Conservation (phyloP, 139 green algal species). For the Spirogloea muscicola region DNA sequence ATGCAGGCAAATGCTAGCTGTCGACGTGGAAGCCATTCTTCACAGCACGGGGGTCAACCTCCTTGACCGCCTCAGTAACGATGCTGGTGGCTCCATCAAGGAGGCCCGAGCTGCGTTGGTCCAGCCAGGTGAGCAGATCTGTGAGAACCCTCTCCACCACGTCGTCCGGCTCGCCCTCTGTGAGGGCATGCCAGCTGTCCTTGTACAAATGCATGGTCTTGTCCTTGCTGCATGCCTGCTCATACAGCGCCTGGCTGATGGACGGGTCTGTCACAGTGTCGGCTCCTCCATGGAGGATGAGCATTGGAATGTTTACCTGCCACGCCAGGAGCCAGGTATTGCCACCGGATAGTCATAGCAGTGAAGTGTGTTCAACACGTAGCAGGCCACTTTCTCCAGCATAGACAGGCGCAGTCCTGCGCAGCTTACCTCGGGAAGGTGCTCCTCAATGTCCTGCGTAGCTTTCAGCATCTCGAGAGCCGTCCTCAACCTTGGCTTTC, state of each 20-base stretch:
- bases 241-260: conserved; percentile 23
- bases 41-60: too few species aligned
- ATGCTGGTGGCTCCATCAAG: too few species aligned
- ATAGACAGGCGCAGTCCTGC: not conserved
- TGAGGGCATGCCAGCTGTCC: conserved; percentile 30
- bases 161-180: conserved; percentile 25
- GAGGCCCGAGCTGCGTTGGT: too few species aligned
- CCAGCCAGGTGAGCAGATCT: conserved; percentile 35
- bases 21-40: too few species aligned
- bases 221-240: conserved; percentile 15
- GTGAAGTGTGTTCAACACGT: conserved; percentile 1
- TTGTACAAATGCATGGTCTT: conserved; percentile 33
- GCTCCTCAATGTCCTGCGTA: conserved; percentile 19
- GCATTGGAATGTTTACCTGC: conserved; percentile 24
- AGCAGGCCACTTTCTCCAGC: not conserved
- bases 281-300: conserved; percentile 33
- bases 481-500: conserved; percentile 28
- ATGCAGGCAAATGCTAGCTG: too few species aligned
- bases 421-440: conserved; percentile 23
- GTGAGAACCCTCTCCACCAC: conserved; percentile 21
- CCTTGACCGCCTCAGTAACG: too few species aligned
- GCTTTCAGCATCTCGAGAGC: conserved; percentile 28
- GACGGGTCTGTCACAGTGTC: conserved; percentile 35
- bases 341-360: not conserved
- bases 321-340: not conserved